Evolutionary conservation across 2,329 filamentous ascomycete genomes (phyloP).

Genomic region (Mycosphaerella sp.): DNA sequence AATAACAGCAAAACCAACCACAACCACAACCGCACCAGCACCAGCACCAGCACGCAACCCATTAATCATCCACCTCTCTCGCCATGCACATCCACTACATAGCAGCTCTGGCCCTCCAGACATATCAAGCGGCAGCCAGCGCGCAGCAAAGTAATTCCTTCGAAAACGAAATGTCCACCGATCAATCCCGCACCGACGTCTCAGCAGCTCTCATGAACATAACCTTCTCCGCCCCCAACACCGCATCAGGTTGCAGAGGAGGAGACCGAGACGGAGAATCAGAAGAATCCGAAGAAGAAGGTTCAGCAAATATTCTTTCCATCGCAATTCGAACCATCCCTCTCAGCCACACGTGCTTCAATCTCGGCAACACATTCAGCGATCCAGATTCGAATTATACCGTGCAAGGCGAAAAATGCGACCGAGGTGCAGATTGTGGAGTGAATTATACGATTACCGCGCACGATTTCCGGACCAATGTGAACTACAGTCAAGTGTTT

Average conservation of each 20-base stretch:
- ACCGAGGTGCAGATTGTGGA: slow-evolving; percentile 7
- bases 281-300: no score
- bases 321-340: slow-evolving; percentile 35
- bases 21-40: background rate
- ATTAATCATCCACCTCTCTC: background rate
- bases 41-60: background rate
- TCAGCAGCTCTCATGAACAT: slow-evolving; percentile 45
- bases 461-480: background rate
- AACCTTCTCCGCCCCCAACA: slow-evolving; percentile 56
- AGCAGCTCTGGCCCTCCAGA: background rate
- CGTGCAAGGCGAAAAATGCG: slow-evolving; percentile 2
- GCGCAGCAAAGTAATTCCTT: slow-evolving; percentile 4
- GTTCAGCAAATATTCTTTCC: slow-evolving; percentile 42
- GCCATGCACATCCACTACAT: background rate
- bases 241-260: slow-evolving; percentile 43
- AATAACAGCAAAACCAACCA: background rate
- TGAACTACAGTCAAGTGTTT: slow-evolving; percentile 6
- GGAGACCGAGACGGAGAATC: no score
- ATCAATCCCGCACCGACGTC: slow-evolving; percentile 1
- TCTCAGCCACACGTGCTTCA: slow-evolving; percentile 10
- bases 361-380: slow-evolving; percentile 13
- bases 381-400: slow-evolving; percentile 6
- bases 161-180: slow-evolving; percentile 15
- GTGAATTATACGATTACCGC: slow-evolving; percentile 14
- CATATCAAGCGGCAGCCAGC: no score